Base-by-base conservation (phyloP, 164 flowering plant genomes). In the Vitis rotundifolia region DNA sequence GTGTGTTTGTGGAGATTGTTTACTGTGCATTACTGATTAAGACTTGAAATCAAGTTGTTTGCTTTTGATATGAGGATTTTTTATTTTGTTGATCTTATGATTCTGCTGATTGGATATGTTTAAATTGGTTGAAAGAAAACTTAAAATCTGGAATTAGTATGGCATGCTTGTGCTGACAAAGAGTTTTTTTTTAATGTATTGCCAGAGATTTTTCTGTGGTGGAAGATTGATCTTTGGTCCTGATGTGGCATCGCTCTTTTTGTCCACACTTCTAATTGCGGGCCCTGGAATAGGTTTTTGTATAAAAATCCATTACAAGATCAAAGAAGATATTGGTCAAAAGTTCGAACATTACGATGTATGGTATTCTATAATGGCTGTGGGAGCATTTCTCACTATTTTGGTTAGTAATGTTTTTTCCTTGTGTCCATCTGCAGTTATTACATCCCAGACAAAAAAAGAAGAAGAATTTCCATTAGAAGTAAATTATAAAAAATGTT, bases 181-280 rank as follows among this genome's bases (percentile, higher is more conserved):
- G 61, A 5, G 61, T 51, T 53, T 68, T 0, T 59, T 68, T 76
- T 1, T 50, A 59, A 67, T 78, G 29, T 63, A n/a, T 60, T 68
- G 28, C 54, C 93, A 94, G 98, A 88, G 73, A 85, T 94, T 94
- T 74, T 78, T 81, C 63, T 94, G 91, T 69, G 88, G 95, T 47
- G 98, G 98, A 66, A 87, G 95, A 73, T 66, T 91, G 66, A 70
- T 94, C 59, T 92, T 94, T 81, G 98, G 98, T 69, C 98, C 97
- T n/a, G 98, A 94, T 80, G 97, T 68, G 18, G 84, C 83, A 66
- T 91, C 98, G 3, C 55, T 89, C 11, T 75, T 84, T 72, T 73
- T 94, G 12, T 80, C 98, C 2, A 64, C 81, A 16, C 44, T 86
- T 69, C 85, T 94, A 9, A 87, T 94, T 67, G 89, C 76, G n/a